These are phyloP conservation scores for Aurantiochytrium sp. DNA, from an alignment of 108 stramenopile genomes.

Conservation along the genomic window DNA sequence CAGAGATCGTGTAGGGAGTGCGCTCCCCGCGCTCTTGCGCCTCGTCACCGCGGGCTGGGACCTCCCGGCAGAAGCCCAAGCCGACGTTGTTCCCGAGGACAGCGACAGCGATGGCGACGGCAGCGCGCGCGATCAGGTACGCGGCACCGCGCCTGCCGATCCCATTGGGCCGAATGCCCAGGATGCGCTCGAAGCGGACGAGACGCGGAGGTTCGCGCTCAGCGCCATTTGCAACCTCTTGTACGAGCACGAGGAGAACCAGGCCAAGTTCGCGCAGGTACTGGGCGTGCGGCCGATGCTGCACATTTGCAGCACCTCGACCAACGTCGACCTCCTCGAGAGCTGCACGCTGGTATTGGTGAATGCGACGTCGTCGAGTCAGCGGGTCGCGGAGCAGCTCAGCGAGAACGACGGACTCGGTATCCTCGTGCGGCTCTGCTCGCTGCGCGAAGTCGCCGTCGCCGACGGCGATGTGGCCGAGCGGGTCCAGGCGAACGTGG, in stretches of 20 bases:
- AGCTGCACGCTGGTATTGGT: not conserved
- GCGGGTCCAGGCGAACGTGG: not conserved
- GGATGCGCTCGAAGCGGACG: not conserved
- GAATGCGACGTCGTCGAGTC: not conserved
- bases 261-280: not conserved
- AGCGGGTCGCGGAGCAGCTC: not conserved
- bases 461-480: not conserved
- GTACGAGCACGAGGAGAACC: slow-evolving; percentile 1
- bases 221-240: not conserved
- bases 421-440: not conserved
- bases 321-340: not conserved
- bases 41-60: too few relatives aligned
- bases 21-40: too few relatives aligned
- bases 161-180: not conserved
- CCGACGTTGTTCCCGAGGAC: too few relatives aligned
- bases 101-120: too few relatives aligned
- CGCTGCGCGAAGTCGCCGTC: not conserved
- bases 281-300: not conserved
- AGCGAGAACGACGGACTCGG: not conserved
- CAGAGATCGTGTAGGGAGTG: not conserved
- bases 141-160: too few relatives aligned
- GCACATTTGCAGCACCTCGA: not conserved
- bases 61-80: too few relatives aligned
- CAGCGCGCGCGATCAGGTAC: too few relatives aligned
- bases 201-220: not conserved